Evolutionary conservation across 768 basidiomycete genomes (phyloP).

Genomic region (Russula sp.): DNA sequence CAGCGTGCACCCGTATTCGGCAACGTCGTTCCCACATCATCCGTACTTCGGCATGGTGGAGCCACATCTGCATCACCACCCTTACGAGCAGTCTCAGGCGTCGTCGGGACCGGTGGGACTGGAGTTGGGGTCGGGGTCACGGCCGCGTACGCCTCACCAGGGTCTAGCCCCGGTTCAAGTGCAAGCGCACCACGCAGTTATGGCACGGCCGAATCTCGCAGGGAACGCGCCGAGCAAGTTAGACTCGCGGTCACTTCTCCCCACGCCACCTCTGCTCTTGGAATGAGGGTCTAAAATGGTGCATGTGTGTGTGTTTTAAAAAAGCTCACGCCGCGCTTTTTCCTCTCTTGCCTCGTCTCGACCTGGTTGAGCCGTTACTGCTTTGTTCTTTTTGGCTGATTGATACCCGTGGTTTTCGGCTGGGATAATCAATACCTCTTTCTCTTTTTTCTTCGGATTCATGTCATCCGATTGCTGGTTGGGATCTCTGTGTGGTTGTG

Average conservation of each 20-base stretch:
- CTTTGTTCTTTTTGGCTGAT: conserved; percentile 9
- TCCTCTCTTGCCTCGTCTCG: not conserved
- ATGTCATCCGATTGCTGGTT: conserved; percentile 11
- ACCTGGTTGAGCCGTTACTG: not conserved
- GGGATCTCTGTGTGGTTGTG: conserved; percentile 14
- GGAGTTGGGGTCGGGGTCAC: conserved; percentile 17
- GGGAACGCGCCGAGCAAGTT: conserved; percentile 27
- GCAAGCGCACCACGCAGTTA: conserved; percentile 28
- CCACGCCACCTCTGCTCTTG: conserved; percentile 29
- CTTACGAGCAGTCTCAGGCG: conserved; percentile 22
- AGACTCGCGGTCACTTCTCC: conserved; percentile 29
- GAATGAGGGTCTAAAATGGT: conserved; percentile 25
- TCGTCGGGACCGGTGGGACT: not conserved
- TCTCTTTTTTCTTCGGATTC: not conserved
- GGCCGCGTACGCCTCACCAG: conserved; percentile 25
- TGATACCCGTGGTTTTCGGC: conserved; percentile 10
- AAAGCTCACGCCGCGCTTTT: not conserved
- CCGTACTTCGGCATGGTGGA: conserved; percentile 27
- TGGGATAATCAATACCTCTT: conserved; percentile 20
- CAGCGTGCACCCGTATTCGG: conserved; percentile 27
- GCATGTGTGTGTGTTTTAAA: not conserved
- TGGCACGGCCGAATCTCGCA: conserved; percentile 21
- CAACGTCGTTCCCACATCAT: conserved; percentile 21
- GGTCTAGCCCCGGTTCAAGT: conserved; percentile 24
- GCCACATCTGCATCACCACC: conserved; percentile 23